Base-by-base conservation (phyloP, 495 filamentous ascomycete species). In the Penicillium dipodomyicola region DNA sequence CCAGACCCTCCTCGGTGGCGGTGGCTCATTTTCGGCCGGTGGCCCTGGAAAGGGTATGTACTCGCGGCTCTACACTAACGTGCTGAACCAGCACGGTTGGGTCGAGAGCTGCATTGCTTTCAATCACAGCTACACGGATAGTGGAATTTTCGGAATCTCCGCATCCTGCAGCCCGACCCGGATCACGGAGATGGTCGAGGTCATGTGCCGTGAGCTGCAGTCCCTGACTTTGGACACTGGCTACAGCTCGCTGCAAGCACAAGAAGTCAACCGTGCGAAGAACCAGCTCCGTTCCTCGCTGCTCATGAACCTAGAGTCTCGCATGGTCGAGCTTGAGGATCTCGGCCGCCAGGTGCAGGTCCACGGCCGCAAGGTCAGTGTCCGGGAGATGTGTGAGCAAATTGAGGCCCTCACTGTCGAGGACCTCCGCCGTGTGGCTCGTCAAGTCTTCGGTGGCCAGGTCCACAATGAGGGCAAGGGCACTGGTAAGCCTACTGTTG, bases 11-110 rank as follows among this genome's bases (percentile, higher is more conserved):
- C 88, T 99, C 23, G 94, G 94, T 42, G 94, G 94, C 7, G 94
- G 94, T 52, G 95, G 95, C 15, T 96, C 91, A 53, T 99, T 99
- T 77, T 92, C 87, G n/a, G 94, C 94, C 40, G 94, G 94, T 60
- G 94, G 94, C 3, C 94, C 94, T 19, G 94, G 94, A 46, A 99
- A 99, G 77, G 94, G 94, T 57, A 97, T 98, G 94, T 97, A 96
- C 77, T 93, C 89, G 17, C 88, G 95, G 6, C 83, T 97, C 29
- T 98, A 96, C 78, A 97, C 91, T 56, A 95, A 97, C 71, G 92
- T 97, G 10, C 84, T 98, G 46, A 98, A 98, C 77, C 94, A 97
- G 71, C 83, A 96, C 75, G 90, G 87, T 48, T 97, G 92, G 92
- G 89, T 98, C 11, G 94, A 98, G 72, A 91, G 84, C 58, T 96